Percentiles rank a stretch among this genome's conserved stretches.
Conservation (phyloP, 805 yeast species). For the Lachancea lanzarotensis region DNA sequence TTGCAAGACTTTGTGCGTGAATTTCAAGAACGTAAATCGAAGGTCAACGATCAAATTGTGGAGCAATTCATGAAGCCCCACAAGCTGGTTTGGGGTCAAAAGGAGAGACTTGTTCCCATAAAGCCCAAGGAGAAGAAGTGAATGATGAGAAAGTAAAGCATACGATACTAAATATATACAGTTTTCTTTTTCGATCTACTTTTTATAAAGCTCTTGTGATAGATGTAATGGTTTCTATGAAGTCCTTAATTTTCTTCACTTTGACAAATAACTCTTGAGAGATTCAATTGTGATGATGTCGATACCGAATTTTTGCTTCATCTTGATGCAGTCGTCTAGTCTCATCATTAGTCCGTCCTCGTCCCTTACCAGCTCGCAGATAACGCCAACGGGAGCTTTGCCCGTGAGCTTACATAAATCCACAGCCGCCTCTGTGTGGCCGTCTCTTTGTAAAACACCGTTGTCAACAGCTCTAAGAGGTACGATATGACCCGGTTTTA, state of each 20-base stretch:
- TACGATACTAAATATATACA: background rate
- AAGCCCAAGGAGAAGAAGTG: constrained; percentile 43
- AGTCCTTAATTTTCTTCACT: background rate
- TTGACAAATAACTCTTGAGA: constrained; percentile 33
- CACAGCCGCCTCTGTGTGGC: constrained; percentile 97
- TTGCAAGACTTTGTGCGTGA: constrained; percentile 71
- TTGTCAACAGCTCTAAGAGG: constrained; percentile 91
- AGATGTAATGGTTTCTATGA: background rate
- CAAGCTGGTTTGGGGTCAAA: constrained; percentile 64
- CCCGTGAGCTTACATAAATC: constrained; percentile 76
- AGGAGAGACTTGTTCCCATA: constrained; percentile 66
- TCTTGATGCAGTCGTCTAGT: constrained; percentile 72
- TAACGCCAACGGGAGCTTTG: constrained; percentile 78
- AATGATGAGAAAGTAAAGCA: background rate
- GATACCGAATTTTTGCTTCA: constrained; percentile 54
- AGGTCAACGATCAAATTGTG: constrained; percentile 55
- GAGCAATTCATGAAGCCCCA: constrained; percentile 80
- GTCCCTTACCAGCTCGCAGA: constrained; percentile 89
- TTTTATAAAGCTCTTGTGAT: background rate
- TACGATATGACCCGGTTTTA: constrained; percentile 90
- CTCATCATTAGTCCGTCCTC: constrained; percentile 96
- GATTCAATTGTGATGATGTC: constrained; percentile 76
- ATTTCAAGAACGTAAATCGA: constrained; percentile 74
- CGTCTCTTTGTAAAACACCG: constrained; percentile 71
- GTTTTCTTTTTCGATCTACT: background rate